Percentiles rank a stretch among this genome's conserved stretches.
These are phyloP conservation scores for Gossypium armourianum DNA, from an alignment of 441 rosid species.

Conservation along the genomic window DNA sequence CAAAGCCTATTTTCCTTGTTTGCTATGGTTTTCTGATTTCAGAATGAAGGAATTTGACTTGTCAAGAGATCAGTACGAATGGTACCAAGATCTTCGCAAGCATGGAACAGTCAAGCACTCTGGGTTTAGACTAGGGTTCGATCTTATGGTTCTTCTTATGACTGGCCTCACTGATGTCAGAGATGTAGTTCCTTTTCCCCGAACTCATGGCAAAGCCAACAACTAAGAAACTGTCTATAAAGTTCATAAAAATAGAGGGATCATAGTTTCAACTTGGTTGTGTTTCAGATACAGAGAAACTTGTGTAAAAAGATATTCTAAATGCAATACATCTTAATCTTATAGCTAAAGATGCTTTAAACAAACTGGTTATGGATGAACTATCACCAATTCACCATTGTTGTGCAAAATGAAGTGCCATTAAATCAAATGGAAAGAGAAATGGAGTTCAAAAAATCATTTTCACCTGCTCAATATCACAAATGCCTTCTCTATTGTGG, in stretches of 20 bases:
- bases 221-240: conserved; percentile 20
- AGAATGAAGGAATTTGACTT: conserved; percentile 51
- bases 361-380: conserved; percentile 16
- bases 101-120: conserved; percentile 71
- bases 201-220: conserved; percentile 41
- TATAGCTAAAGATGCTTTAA: not conserved
- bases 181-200: conserved; percentile 72
- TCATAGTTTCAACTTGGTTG: not conserved
- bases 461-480: not conserved
- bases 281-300: not conserved
- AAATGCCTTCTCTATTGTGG: not conserved
- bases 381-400: conserved; percentile 5
- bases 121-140: conserved; percentile 61
- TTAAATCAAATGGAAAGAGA: conserved; percentile 27
- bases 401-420: conserved; percentile 9
- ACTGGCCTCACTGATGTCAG: conserved; percentile 73
- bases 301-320: conserved; percentile 10
- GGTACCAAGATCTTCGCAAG: conserved; percentile 71
- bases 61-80: conserved; percentile 51
- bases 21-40: conserved; percentile 8
- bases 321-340: not conserved
- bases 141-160: conserved; percentile 54
- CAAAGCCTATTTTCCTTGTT: not conserved
- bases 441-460: not conserved
- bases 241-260: not conserved